phyloP scores from a whole-genome alignment of 495 filamentous ascomycete species.

The Viridothelium virens region DNA sequence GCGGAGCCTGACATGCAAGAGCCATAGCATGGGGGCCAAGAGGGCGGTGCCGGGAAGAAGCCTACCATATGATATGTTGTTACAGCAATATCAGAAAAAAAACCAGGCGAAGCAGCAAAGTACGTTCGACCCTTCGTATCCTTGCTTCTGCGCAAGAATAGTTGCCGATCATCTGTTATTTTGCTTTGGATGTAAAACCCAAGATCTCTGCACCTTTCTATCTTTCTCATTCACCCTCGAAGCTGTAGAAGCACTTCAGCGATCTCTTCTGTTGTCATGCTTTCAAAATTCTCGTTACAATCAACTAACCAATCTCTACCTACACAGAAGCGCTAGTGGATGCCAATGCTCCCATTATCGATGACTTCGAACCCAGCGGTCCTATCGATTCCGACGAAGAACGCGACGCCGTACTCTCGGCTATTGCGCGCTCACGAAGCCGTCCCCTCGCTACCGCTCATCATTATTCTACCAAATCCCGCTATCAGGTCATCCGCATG shows the following conservation, averaged over 20 bases:
- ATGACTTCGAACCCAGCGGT: constrained; percentile 62
- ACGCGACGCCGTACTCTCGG: constrained; percentile 76
- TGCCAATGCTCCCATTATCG: constrained; percentile 82
- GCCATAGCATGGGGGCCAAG: constrained; percentile 93
- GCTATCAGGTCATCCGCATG: constrained; percentile 77
- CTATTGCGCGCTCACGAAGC: constrained; percentile 65
- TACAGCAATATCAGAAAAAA: constrained; percentile 95
- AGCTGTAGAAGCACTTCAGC: too few relatives aligned
- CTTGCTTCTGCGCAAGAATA: background rate
- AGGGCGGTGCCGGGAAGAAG: constrained; percentile 81
- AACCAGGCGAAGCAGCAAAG: constrained; percentile 97
- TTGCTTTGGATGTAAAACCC: background rate
- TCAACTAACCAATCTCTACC: constrained; percentile 4
- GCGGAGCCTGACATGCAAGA: constrained; percentile 89
- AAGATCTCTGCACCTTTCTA: background rate
- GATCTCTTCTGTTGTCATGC: background rate
- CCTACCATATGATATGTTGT: constrained; percentile 88
- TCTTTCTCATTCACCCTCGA: too few relatives aligned
- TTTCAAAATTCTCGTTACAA: background rate
- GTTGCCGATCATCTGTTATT: background rate
- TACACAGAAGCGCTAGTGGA: constrained; percentile 77
- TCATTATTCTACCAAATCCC: constrained; percentile 56
- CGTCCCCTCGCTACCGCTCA: constrained; percentile 62
- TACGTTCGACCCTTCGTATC: constrained; percentile 38
- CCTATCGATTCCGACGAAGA: constrained; percentile 92